Conservation (phyloP, 1,284 basidiomycete genomes). For the Cryptococcus sp. region DNA sequence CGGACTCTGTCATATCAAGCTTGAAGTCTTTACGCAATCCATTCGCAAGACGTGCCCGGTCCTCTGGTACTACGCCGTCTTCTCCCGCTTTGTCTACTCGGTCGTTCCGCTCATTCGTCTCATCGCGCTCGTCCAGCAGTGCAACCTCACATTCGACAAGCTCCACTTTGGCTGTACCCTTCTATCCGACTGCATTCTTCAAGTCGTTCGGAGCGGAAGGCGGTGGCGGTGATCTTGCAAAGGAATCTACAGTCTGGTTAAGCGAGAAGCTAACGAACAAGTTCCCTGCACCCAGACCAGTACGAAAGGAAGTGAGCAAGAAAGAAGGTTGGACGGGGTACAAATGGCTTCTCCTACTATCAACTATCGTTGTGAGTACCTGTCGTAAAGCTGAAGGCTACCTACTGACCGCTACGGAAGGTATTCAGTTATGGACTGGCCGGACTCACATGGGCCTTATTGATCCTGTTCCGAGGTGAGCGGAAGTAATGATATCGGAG, state of each 20-base stretch:
- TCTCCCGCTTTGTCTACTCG: constrained; percentile 10
- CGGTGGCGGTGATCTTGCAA: neutral
- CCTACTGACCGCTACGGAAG: constrained; percentile 4
- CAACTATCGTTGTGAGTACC: constrained; percentile 20
- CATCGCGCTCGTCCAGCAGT: neutral
- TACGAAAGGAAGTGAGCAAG: constrained; percentile 3
- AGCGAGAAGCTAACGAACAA: constrained; percentile 27
- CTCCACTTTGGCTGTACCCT: constrained; percentile 11
- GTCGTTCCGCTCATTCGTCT: constrained; percentile 2
- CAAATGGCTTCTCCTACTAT: constrained; percentile 24
- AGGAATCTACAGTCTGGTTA: constrained; percentile 5
- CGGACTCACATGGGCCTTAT: constrained; percentile 25
- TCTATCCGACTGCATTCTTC: constrained; percentile 9
- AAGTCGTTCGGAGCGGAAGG: constrained; percentile 1
- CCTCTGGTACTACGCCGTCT: neutral
- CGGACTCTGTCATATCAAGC: constrained; percentile 11
- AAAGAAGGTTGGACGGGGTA: constrained; percentile 22
- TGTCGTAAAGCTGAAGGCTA: neutral
- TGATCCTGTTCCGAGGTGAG: constrained; percentile 22
- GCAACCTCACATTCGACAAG: constrained; percentile 6
- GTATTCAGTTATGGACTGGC: constrained; percentile 25
- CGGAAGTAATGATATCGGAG: neutral
- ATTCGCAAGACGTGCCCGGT: constrained; percentile 7
- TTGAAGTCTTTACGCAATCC: constrained; percentile 17
- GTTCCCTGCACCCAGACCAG: constrained; percentile 15